Conservation (phyloP, 2,329 filamentous ascomycete species). For the Pseudocercospora eumusae region DNA sequence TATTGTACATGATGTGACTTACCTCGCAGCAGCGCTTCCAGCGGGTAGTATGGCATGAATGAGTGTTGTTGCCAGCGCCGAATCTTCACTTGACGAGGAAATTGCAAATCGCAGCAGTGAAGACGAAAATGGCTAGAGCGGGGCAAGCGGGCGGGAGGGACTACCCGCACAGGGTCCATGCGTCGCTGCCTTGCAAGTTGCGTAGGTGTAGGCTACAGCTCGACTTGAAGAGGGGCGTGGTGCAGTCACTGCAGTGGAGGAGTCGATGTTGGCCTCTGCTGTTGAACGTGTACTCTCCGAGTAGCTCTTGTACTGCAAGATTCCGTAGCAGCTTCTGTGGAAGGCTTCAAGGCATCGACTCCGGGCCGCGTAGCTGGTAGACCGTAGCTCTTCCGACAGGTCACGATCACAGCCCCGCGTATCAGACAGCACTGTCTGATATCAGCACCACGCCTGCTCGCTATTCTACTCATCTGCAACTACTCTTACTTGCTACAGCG, state of each 20-base stretch:
- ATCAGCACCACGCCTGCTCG: neutral
- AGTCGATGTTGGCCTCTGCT: neutral
- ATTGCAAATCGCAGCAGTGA: neutral
- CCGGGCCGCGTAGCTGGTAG: slow-evolving; percentile 3
- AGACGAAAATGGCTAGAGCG: neutral
- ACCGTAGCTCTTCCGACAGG: neutral
- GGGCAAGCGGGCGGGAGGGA: neutral
- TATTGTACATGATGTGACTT: too few relatives aligned
- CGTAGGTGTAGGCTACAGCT: neutral
- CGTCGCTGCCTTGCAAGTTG: neutral
- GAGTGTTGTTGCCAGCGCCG: neutral
- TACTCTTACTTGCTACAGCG: too few relatives aligned
- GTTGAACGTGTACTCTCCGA: too few relatives aligned
- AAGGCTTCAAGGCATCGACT: neutral
- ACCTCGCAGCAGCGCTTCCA: too few relatives aligned
- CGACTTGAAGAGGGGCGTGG: neutral
- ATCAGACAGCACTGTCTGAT: slow-evolving; percentile 2
- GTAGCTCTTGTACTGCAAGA: too few relatives aligned
- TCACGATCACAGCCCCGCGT: neutral
- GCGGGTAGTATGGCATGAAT: too few relatives aligned
- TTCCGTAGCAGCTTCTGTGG: neutral
- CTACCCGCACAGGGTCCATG: neutral
- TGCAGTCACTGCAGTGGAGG: neutral
- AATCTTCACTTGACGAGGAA: neutral
- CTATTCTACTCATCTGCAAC: too few relatives aligned